Evolutionary conservation across 331 rosid species (phyloP).

Genomic region (Pyrus hybrid): DNA sequence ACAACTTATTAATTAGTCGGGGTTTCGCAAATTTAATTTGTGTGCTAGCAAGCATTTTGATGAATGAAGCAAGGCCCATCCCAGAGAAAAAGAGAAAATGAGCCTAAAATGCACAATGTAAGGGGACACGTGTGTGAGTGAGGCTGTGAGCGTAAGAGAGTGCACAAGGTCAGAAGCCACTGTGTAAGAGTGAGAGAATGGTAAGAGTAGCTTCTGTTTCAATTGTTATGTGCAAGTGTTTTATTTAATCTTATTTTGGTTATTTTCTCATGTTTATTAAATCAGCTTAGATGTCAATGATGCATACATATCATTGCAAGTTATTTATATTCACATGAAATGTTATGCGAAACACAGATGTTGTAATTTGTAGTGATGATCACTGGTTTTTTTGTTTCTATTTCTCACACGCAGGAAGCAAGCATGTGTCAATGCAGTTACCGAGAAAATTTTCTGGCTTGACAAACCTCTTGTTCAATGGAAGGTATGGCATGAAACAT

Average conservation of each 20-base stretch:
- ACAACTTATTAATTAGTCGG: neutral
- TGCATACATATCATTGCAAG: neutral
- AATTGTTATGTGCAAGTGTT: neutral
- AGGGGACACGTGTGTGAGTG: neutral
- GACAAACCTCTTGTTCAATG: constrained; percentile 61
- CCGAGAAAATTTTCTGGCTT: constrained; percentile 64
- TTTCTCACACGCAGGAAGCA: constrained; percentile 33
- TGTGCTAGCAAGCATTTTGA: neutral
- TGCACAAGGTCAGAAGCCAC: neutral
- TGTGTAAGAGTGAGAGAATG: neutral
- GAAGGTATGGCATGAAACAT: constrained; percentile 43
- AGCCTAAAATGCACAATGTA: neutral
- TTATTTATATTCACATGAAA: neutral
- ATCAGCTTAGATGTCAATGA: neutral
- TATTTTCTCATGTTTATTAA: neutral
- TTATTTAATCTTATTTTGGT: neutral
- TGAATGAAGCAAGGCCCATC: neutral
- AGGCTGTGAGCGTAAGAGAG: neutral
- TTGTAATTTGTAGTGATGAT: neutral
- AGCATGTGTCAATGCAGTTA: constrained; percentile 61
- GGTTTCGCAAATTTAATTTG: neutral
- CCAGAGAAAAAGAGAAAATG: neutral
- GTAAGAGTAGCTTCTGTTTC: neutral
- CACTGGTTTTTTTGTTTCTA: neutral
- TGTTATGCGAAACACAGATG: neutral